phyloP scores from a whole-genome alignment of 2,329 filamentous ascomycete genomes.

The Fusarium luffae region DNA sequence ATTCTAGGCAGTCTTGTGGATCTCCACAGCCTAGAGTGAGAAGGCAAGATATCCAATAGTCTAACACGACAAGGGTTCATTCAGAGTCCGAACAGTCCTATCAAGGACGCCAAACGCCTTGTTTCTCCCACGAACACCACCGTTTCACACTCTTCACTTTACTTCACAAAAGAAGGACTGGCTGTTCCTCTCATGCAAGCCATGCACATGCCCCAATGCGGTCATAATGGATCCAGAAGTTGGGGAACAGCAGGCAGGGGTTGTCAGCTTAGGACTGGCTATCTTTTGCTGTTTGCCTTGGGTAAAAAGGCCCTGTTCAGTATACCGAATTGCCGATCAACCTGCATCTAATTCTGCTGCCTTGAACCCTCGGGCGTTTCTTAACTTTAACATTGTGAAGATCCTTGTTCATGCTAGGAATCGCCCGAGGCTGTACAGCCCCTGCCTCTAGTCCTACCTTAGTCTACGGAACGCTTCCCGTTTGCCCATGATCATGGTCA shows the following conservation, averaged over 20 bases:
- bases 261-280: conserved; percentile 10
- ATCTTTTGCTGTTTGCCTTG: conserved; percentile 4
- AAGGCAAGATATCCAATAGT: conserved; percentile 12
- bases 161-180: not conserved
- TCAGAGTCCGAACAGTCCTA: conserved; percentile 13
- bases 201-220: conserved; percentile 9
- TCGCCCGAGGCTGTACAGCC: conserved; percentile 35
- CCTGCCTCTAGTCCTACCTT: conserved; percentile 4
- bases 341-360: conserved; percentile 18
- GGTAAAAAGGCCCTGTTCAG: not conserved
- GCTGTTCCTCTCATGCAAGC: not conserved
- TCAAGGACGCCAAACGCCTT: conserved; percentile 12
- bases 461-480: not conserved
- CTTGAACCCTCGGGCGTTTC: conserved; percentile 19
- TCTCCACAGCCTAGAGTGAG: conserved; percentile 10
- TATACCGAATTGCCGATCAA: conserved; percentile 25
- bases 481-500: not conserved
- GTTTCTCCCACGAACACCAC: conserved; percentile 24
- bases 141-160: conserved; percentile 8
- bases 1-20: conserved; percentile 22
- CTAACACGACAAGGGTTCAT: conserved; percentile 3
- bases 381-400: not conserved
- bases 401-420: conserved; percentile 9
- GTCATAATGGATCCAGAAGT: conserved; percentile 19
- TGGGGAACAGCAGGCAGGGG: conserved; percentile 10